Conservation (phyloP, 163 green algal genomes). For the Chlorella variabilis region DNA sequence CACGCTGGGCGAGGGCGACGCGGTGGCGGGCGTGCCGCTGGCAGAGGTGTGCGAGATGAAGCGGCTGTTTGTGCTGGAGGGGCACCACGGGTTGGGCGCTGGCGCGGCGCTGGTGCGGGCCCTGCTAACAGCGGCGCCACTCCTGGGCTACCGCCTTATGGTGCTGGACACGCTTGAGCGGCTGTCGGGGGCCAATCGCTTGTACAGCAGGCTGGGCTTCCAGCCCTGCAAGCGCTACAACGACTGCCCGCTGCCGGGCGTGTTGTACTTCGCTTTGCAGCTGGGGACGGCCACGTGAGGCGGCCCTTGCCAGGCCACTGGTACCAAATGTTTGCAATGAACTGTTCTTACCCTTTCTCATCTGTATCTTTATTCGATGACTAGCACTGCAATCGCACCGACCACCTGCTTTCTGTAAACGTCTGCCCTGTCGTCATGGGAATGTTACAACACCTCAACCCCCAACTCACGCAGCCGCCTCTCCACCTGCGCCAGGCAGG, state of each 20-base stretch:
- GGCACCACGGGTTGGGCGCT: constrained; percentile 35
- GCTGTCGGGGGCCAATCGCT: constrained; percentile 38
- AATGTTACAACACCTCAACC: background rate
- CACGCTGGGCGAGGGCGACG: background rate
- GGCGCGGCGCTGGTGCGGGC: constrained; percentile 19
- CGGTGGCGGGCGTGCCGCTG: constrained; percentile 21
- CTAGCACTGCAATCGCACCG: too few species aligned
- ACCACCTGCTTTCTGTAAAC: too few species aligned
- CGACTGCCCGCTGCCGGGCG: constrained; percentile 45
- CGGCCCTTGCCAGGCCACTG: too few species aligned
- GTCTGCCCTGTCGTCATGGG: background rate
- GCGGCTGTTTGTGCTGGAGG: constrained; percentile 43
- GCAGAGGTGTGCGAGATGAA: constrained; percentile 49
- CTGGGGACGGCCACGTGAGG: background rate
- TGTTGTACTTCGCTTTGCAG: constrained; percentile 45
- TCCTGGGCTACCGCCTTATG: constrained; percentile 40
- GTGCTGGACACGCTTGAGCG: constrained; percentile 48
- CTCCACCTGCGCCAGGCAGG: background rate
- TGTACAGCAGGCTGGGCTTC: constrained; percentile 44
- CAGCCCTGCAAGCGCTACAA: constrained; percentile 40
- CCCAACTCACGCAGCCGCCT: background rate
- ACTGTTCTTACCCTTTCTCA: too few species aligned
- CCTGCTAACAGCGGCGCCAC: constrained; percentile 5
- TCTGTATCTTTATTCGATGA: too few species aligned
- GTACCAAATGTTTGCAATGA: too few species aligned